Conservation (phyloP, 2,329 filamentous ascomycete species). For the Colletotrichum sojae region DNA sequence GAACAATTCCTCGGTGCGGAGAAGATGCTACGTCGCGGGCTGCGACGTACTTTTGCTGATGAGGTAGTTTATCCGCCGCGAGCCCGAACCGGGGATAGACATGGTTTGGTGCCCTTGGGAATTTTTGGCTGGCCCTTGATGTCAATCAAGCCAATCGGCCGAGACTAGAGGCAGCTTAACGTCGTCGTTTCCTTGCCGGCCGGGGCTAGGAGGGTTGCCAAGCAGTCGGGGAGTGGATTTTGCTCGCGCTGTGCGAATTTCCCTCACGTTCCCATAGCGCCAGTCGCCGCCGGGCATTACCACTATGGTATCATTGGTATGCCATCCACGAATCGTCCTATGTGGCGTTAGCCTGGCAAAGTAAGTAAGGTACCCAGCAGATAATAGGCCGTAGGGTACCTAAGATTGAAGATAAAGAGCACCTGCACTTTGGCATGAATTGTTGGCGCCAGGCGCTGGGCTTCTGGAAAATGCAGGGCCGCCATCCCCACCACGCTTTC, state of each 20-base stretch:
- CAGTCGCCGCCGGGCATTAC: neutral
- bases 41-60: conserved; percentile 35
- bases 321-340: neutral
- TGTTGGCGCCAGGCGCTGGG: conserved; percentile 2
- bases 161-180: conserved; percentile 6
- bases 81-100: conserved; percentile 17
- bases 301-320: neutral
- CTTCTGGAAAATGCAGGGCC: conserved; percentile 40
- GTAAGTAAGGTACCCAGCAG: no score
- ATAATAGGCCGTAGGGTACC: no score
- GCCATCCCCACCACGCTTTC: conserved; percentile 22
- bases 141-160: conserved; percentile 23
- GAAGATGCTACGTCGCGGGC: conserved; percentile 29
- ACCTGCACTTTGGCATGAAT: neutral
- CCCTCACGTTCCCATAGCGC: conserved; percentile 1
- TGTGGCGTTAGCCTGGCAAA: neutral
- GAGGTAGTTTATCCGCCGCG: conserved; percentile 38
- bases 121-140: conserved; percentile 8
- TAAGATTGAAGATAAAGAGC: no score
- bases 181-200: conserved; percentile 16
- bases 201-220: conserved; percentile 1
- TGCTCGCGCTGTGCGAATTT: conserved; percentile 22
- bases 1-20: conserved; percentile 32
- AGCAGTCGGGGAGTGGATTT: neutral
- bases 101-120: conserved; percentile 19